phyloP scores from a whole-genome alignment of 2,329 filamentous ascomycete species.

The Thelonectria olida region DNA sequence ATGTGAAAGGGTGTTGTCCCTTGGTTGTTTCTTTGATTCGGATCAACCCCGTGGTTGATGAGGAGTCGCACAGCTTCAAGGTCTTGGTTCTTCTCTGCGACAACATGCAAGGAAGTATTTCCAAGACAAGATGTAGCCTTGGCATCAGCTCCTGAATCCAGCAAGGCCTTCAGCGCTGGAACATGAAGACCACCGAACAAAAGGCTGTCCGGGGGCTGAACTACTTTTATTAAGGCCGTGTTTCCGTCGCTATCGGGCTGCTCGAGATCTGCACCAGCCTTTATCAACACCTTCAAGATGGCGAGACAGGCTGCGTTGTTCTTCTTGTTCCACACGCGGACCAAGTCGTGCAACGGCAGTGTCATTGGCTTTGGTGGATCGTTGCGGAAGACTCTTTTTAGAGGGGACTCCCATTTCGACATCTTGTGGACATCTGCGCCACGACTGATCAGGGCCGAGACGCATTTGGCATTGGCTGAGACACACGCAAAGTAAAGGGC shows the following conservation, averaged over 20 bases:
- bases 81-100: neutral
- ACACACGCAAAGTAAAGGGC: constrained; percentile 28
- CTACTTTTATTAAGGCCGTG: neutral
- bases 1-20: constrained; percentile 9
- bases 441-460: constrained; percentile 20
- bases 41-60: constrained; percentile 25
- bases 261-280: constrained; percentile 26
- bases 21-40: neutral
- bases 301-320: constrained; percentile 19
- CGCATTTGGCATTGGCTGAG: constrained; percentile 15
- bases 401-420: constrained; percentile 5
- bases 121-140: neutral
- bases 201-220: neutral
- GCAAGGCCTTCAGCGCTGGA: constrained; percentile 13
- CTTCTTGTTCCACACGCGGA: constrained; percentile 1
- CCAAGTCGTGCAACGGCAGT: constrained; percentile 21
- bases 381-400: neutral
- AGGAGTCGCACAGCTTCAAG: constrained; percentile 19
- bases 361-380: neutral
- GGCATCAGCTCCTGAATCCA: constrained; percentile 20
- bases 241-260: neutral
- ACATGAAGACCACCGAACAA: too few species aligned
- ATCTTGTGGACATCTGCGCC: constrained; percentile 26
- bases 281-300: constrained; percentile 22
- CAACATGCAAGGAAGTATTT: constrained; percentile 13